Conservation (phyloP, 2,329 filamentous ascomycete species). For the Aspergillus novofumigatus region DNA sequence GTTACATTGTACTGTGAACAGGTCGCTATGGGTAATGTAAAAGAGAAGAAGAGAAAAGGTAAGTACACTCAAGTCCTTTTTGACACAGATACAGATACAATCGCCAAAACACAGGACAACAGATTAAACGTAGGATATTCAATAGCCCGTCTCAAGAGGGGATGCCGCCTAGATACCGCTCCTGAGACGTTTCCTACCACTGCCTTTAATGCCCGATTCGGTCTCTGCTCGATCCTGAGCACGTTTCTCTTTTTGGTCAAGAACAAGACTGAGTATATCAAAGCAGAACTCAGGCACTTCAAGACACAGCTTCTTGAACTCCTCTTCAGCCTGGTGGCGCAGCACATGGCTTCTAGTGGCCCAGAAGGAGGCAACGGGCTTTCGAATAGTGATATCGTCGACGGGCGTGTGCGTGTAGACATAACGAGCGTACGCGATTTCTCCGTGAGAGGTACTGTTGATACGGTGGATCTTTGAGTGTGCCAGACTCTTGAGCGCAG, state of each 20-base stretch:
- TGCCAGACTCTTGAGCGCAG: conserved; percentile 67
- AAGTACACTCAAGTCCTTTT: not conserved
- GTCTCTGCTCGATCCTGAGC: conserved; percentile 32
- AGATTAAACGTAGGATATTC: not conserved
- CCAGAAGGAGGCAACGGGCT: conserved; percentile 87
- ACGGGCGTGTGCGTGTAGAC: conserved; percentile 72
- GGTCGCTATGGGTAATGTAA: not conserved
- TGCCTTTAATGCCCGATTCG: conserved; percentile 33
- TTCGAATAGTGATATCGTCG: conserved; percentile 70
- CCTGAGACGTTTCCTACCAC: conserved; percentile 37
- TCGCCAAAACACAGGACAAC: not conserved
- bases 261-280: conserved; percentile 68
- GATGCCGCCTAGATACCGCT: conserved; percentile 18
- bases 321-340: conserved; percentile 77
- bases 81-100: not conserved
- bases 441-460: conserved; percentile 79
- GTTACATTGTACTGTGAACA: not conserved
- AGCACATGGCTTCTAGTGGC: conserved; percentile 74
- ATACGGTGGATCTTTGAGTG: conserved; percentile 90
- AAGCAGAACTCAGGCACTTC: conserved; percentile 90
- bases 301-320: conserved; percentile 80
- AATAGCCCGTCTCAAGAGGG: not conserved
- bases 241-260: conserved; percentile 44
- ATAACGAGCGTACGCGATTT: conserved; percentile 88
- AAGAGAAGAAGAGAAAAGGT: not conserved